Evolutionary conservation across 495 filamentous ascomycete genomes (phyloP), one percentile per base, ranked within the genome.

Genomic region (Trichoderma erinaceum): DNA sequence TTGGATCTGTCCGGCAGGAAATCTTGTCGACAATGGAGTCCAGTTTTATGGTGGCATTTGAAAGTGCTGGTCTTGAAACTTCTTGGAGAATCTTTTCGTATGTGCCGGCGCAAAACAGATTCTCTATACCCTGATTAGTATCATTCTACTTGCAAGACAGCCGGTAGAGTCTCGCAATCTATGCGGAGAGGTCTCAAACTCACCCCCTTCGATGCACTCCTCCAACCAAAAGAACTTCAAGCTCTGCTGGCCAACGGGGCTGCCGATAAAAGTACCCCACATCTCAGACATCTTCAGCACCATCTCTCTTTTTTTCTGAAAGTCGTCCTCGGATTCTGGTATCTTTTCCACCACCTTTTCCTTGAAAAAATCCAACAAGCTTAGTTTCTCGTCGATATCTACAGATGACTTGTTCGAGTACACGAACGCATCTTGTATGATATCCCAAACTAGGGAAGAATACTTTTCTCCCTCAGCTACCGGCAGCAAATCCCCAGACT

Each of bases 141-240:
- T 7, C 21, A 25, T 10, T 16, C 43, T 46, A 12, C 43, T 18
- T 18, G 41, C 48, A 43, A 52, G 41, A n/a, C 32, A 32, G 63
- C 4, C 10, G 23, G 7, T 25, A n/a, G 10, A 35, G 32, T 41
- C 13, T 29, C 13, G 64, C 65, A 8, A 46, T 44, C 43, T 6
- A 15, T n/a, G 7, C n/a, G 7, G 38, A 1, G 13, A 15, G 46
- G 11, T 21, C 4, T 64, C n/a, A 48, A 48, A 82, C 87, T 75
- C 76, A 91, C 91, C 89, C 63, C 93, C 93, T 73, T 96, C 93
- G 72, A 97, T 88, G 68, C 90, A 93, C 78, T 97, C 92, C 77
- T 99, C 95, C n/a, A 99, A 74, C 83, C 89, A 94, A 72, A 97
- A 96, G 78, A 92, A 97, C 74, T 89, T 95, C 67, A 99, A 74